Percentiles rank a stretch among this genome's conserved stretches.
These are phyloP conservation scores for Kluyveromyces sp. DNA, from an alignment of 1,139 yeast genomes.

Conservation along the genomic window DNA sequence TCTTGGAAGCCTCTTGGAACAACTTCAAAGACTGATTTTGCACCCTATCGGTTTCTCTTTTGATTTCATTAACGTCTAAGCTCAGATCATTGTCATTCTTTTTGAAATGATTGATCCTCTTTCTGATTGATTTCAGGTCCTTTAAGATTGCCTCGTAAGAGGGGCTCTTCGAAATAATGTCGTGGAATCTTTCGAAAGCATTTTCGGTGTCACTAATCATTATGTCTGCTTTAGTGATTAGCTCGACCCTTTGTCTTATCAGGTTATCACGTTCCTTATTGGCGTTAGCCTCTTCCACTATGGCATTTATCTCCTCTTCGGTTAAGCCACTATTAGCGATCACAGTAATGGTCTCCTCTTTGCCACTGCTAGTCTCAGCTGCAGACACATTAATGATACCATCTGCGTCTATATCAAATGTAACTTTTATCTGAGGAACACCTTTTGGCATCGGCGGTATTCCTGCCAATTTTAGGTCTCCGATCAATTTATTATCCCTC, in stretches of 20 bases:
- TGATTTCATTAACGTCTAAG: slow-evolving; percentile 32
- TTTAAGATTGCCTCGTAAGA: slow-evolving; percentile 34
- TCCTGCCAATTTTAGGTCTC: slow-evolving; percentile 59
- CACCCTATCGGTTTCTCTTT: slow-evolving; percentile 42
- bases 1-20: slow-evolving; percentile 46
- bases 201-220: slow-evolving; percentile 51
- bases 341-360: slow-evolving; percentile 55
- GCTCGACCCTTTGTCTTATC: slow-evolving; percentile 32
- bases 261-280: slow-evolving; percentile 26
- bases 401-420: slow-evolving; percentile 74
- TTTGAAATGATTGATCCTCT: slow-evolving; percentile 37
- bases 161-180: slow-evolving; percentile 33
- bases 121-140: slow-evolving; percentile 17
- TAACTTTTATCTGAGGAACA: slow-evolving; percentile 64
- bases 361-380: slow-evolving; percentile 52
- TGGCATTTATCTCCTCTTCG: slow-evolving; percentile 51
- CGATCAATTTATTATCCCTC: slow-evolving; percentile 64
- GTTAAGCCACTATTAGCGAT: slow-evolving; percentile 63
- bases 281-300: slow-evolving; percentile 44
- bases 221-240: slow-evolving; percentile 44
- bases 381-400: slow-evolving; percentile 76
- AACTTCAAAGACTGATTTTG: slow-evolving; percentile 47
- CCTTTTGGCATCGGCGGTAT: slow-evolving; percentile 74
- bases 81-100: slow-evolving; percentile 35
- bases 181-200: slow-evolving; percentile 41